Evolutionary conservation across 108 stramenopile genomes (phyloP).

Genomic region (Schizochytrium sp.): DNA sequence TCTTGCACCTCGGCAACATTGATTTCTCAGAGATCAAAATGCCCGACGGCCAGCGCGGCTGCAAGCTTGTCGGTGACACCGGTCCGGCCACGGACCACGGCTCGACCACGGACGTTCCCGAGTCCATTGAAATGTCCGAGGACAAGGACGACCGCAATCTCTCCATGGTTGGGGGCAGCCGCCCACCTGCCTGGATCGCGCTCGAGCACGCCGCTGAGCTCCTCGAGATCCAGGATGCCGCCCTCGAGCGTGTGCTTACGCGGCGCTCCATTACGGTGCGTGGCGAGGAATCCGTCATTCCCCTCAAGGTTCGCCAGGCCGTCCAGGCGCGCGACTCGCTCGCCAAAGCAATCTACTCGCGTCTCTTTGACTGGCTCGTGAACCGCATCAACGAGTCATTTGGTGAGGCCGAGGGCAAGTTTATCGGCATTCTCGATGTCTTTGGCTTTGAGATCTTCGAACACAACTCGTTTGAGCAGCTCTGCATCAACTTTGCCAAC

Average conservation of each 20-base stretch:
- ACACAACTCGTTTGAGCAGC: conserved; percentile 80
- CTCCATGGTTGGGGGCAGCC: background rate
- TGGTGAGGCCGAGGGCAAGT: background rate
- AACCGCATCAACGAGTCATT: conserved; percentile 22
- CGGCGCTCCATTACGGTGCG: background rate
- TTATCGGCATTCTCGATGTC: conserved; percentile 31
- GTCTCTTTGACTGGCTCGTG: conserved; percentile 41
- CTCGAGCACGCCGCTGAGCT: background rate
- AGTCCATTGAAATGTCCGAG: background rate
- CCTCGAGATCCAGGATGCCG: background rate
- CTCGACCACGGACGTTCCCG: background rate
- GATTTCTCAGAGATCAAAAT: conserved; percentile 47
- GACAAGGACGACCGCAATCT: background rate
- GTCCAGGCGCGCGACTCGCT: conserved; percentile 30
- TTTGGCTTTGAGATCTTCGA: conserved; percentile 38
- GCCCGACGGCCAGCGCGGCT: background rate
- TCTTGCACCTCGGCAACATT: conserved; percentile 47
- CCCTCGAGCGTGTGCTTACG: background rate
- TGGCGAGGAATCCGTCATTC: background rate
- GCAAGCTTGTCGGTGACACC: conserved; percentile 19
- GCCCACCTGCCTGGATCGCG: background rate
- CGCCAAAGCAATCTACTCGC: conserved; percentile 36
- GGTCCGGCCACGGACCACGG: conserved; percentile 13
- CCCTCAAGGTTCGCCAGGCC: background rate
- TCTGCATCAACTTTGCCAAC: conserved; percentile 94